These are phyloP conservation scores for Penicillium atrosanguineum DNA, from an alignment of 495 filamentous ascomycete genomes.

Conservation along the genomic window DNA sequence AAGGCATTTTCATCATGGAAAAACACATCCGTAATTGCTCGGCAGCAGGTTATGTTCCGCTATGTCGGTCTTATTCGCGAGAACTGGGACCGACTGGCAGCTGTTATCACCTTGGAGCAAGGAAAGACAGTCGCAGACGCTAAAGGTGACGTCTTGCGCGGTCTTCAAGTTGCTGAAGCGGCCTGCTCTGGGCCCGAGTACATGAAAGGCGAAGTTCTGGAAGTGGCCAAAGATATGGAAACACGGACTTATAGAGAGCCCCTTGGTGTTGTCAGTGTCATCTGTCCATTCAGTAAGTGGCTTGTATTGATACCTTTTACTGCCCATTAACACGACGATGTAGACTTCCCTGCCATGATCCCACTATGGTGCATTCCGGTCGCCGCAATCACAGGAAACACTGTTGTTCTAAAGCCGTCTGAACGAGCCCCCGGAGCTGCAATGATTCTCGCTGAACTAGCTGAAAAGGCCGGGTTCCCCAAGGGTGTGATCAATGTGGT, in stretches of 20 bases:
- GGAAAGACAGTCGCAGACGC: slow-evolving; percentile 10
- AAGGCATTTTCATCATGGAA: slow-evolving; percentile 6
- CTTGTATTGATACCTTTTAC: not conserved
- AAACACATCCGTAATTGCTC: slow-evolving; percentile 4
- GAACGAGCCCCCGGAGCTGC: slow-evolving; percentile 67
- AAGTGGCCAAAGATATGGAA: slow-evolving; percentile 94
- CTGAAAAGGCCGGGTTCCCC: slow-evolving; percentile 83
- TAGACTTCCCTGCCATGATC: slow-evolving; percentile 58
- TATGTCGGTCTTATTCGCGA: slow-evolving; percentile 8
- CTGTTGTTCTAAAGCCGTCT: slow-evolving; percentile 83
- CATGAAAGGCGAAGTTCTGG: slow-evolving; percentile 42
- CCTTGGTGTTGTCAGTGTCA: slow-evolving; percentile 82
- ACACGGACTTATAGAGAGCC: slow-evolving; percentile 83
- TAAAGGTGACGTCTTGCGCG: slow-evolving; percentile 9
- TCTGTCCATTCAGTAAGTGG: slow-evolving; percentile 66
- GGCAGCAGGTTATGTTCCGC: slow-evolving; percentile 12
- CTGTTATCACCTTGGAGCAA: slow-evolving; percentile 9
- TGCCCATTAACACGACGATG: not conserved
- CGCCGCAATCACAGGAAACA: slow-evolving; percentile 85
- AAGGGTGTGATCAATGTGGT: slow-evolving; percentile 84
- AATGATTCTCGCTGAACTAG: slow-evolving; percentile 54
- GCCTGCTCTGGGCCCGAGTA: slow-evolving; percentile 8
- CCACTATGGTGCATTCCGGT: slow-evolving; percentile 88
- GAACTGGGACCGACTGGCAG: slow-evolving; percentile 9
- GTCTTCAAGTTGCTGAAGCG: slow-evolving; percentile 7